Evolutionary conservation across 2,329 filamentous ascomycete genomes (phyloP), one percentile per base, ranked within the genome.

Genomic region (Geosmithia flava): DNA sequence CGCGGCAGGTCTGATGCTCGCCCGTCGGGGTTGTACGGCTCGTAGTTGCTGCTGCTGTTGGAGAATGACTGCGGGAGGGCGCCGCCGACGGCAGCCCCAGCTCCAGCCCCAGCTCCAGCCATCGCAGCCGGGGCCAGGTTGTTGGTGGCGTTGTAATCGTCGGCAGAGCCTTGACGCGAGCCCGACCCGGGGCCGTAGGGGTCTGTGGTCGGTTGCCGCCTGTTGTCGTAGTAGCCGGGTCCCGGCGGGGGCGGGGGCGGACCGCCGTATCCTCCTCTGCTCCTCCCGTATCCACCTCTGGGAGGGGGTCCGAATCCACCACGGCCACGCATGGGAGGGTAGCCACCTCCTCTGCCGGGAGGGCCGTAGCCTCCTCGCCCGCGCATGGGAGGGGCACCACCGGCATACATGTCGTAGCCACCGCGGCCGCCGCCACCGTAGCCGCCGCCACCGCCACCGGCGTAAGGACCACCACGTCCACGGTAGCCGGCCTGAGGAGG

Each of bases 371-470:
- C 68, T 46, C 67, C 67, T 53, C 68, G 56, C 3, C 61, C 63
- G 11, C 33, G 33, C 33, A 37, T 37, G 33, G 33, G 33, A 11
- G 33, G 33, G 33, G 33, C 33, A 42, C 58, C 64, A 50, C 23
- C 23, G 23, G 23, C 23, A 27, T 58, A 63, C 44, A 67, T 61
- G 4, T 63, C 68, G 54, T 75, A 74, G 3, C 67, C 70, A 52
- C 68, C 67, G 44, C 68, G 62, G 15, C 69, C 69, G 46, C 62
- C 56, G 30, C 52, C 50, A 50, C 63, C 68, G 53, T 74, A 73
- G 5, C 67, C 70, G 52, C 68, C 67, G 43, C 74, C 66, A 39
- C 69, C 67, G 56, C 76, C 76, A 49, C 77, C 69, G 30, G 45
- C 66, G 55, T 72, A 74, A 37, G 33, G 33, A n/a, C 71, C 69